Conservation (phyloP, 306 rosid species). For the Rosa rugosa region DNA sequence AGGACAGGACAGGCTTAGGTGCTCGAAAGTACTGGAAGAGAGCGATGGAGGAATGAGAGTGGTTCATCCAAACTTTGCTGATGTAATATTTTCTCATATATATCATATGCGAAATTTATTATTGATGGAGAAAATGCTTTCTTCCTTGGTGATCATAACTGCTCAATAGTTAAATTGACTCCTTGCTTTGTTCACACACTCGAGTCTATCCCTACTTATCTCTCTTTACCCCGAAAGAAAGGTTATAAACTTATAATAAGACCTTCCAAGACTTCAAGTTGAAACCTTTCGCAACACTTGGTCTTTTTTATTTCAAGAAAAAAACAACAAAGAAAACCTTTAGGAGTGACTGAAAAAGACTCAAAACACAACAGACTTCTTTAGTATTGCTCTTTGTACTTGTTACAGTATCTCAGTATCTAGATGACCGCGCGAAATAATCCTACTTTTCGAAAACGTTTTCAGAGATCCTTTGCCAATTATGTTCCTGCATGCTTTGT, state of each 20-base stretch:
- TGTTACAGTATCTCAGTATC: too few species aligned
- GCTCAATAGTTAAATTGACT: not conserved
- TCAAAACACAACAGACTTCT: too few species aligned
- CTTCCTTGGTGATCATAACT: not conserved
- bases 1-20: not conserved
- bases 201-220: not conserved
- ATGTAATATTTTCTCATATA: not conserved
- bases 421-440: too few species aligned
- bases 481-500: too few species aligned
- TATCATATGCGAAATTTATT: not conserved
- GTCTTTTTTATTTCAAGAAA: not conserved
- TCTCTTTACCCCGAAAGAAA: not conserved
- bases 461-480: too few species aligned
- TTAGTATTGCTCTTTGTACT: too few species aligned
- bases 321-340: not conserved
- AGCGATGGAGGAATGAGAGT: slow-evolving; percentile 4
- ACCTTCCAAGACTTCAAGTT: not conserved
- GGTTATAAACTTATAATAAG: not conserved
- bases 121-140: not conserved
- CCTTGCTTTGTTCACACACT: not conserved
- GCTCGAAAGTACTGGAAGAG: not conserved
- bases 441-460: too few species aligned
- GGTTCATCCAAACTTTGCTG: not conserved
- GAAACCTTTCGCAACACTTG: not conserved
- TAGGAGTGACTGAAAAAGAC: too few species aligned